Conservation (phyloP, 2,329 filamentous ascomycete species). For the Fusarium guadeloupense region DNA sequence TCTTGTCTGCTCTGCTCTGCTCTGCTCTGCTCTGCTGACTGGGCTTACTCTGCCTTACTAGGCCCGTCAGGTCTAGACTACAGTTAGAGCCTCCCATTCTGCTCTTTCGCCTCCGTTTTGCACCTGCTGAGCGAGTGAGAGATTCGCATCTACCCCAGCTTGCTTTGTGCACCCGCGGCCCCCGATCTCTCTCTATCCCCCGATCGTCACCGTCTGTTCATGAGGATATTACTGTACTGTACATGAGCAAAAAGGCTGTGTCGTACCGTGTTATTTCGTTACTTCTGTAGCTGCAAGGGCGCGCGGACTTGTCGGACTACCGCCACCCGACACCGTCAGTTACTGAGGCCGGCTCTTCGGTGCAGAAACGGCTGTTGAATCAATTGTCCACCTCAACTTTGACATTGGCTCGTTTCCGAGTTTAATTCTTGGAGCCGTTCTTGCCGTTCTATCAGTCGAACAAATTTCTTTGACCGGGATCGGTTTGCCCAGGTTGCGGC, state of each 20-base stretch:
- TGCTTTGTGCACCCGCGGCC: constrained; percentile 4
- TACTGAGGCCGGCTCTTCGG: constrained; percentile 5
- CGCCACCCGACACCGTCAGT: constrained; percentile 23
- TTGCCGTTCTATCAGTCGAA: constrained; percentile 22
- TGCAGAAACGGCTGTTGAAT: constrained; percentile 12
- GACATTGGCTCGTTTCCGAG: constrained; percentile 3
- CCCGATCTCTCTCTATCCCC: background rate
- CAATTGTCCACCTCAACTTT: constrained; percentile 2
- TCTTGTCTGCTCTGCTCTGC: background rate
- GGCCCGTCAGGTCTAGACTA: background rate
- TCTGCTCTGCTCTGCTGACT: constrained; percentile 16
- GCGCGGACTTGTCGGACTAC: constrained; percentile 29
- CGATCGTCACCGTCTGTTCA: background rate
- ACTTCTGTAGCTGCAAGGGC: constrained; percentile 17
- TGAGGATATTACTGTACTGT: constrained; percentile 4
- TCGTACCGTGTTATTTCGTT: constrained; percentile 4
- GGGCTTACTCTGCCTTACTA: constrained; percentile 9
- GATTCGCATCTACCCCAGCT: background rate
- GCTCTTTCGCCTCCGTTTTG: constrained; percentile 1
- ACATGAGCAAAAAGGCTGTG: constrained; percentile 9
- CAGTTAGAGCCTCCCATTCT: background rate
- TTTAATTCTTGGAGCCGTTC: constrained; percentile 23
- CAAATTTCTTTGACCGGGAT: background rate
- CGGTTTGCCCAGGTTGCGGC: constrained; percentile 20
- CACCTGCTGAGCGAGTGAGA: background rate